phyloP scores from a whole-genome alignment of 2,329 filamentous ascomycete species.

The Tolypocladium tundrense region DNA sequence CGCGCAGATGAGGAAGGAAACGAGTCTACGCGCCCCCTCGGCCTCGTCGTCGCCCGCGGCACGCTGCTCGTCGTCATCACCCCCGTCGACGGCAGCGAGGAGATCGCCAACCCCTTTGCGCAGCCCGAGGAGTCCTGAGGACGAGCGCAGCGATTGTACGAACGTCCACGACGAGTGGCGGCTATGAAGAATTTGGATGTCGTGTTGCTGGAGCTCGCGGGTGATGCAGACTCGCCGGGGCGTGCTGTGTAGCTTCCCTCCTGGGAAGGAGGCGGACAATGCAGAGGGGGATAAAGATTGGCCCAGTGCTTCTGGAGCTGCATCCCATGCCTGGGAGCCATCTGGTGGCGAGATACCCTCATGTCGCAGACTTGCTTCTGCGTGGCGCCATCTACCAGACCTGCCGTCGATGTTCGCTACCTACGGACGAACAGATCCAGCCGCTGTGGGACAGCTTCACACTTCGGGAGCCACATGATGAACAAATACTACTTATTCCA shows the following conservation, averaged over 20 bases:
- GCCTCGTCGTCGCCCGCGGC: constrained; percentile 81
- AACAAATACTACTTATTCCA: not conserved
- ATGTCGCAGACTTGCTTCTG: not conserved
- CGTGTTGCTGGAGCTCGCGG: not conserved
- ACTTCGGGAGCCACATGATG: not conserved
- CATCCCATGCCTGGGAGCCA: not conserved
- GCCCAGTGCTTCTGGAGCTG: not conserved
- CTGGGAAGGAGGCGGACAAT: not conserved
- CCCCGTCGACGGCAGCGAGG: constrained; percentile 87
- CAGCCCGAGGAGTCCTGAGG: constrained; percentile 56
- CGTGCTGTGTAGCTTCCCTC: not conserved
- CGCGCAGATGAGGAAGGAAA: constrained; percentile 81
- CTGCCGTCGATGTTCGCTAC: not conserved
- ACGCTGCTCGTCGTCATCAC: constrained; percentile 89
- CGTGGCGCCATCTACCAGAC: not conserved
- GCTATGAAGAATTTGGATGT: not conserved
- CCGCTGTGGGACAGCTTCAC: not conserved
- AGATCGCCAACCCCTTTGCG: constrained; percentile 89
- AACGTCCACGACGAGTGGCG: not conserved
- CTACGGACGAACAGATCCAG: not conserved
- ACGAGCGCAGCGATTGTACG: not conserved
- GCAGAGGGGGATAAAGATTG: not conserved
- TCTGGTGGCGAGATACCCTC: not conserved
- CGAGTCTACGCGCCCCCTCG: constrained; percentile 68
- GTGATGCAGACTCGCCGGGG: not conserved